These are phyloP conservation scores for Alternaria viburni DNA, from an alignment of 2,329 filamentous ascomycete species.

Conservation along the genomic window DNA sequence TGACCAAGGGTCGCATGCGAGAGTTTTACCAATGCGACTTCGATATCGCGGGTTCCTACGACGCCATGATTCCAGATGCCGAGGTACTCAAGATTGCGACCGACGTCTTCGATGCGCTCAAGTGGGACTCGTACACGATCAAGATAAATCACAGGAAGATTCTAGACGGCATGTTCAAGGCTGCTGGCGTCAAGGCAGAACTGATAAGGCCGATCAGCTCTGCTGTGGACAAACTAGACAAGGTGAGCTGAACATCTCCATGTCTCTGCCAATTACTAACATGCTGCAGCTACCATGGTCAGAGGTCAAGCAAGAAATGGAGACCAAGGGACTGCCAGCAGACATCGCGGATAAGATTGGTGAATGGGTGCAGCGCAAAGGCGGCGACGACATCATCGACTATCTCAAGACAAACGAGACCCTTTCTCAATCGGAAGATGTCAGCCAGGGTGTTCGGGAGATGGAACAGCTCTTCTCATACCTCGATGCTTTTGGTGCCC, in stretches of 20 bases:
- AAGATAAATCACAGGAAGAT: slow-evolving; percentile 97
- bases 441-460: slow-evolving; percentile 78
- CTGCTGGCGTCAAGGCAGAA: slow-evolving; percentile 85
- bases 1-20: slow-evolving; percentile 90
- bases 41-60: slow-evolving; percentile 84
- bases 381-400: slow-evolving; percentile 72
- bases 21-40: slow-evolving; percentile 99
- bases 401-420: slow-evolving; percentile 33
- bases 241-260: slow-evolving; percentile 55
- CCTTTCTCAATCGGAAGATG: slow-evolving; percentile 66
- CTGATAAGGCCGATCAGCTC: slow-evolving; percentile 90
- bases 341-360: slow-evolving; percentile 87
- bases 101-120: slow-evolving; percentile 83
- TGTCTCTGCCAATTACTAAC: slow-evolving; percentile 15
- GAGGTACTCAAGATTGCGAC: slow-evolving; percentile 84
- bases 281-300: slow-evolving; percentile 68
- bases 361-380: slow-evolving; percentile 79
- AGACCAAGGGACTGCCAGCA: slow-evolving; percentile 81
- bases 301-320: slow-evolving; percentile 92
- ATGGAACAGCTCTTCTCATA: slow-evolving; percentile 83
- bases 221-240: slow-evolving; percentile 95
- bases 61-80: slow-evolving; percentile 89
- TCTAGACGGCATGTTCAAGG: slow-evolving; percentile 88
- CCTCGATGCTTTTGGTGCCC: slow-evolving; percentile 75
- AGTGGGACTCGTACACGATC: slow-evolving; percentile 79